Conservation (phyloP, 345 rosid species). For the Pseudoturritis turrita region DNA sequence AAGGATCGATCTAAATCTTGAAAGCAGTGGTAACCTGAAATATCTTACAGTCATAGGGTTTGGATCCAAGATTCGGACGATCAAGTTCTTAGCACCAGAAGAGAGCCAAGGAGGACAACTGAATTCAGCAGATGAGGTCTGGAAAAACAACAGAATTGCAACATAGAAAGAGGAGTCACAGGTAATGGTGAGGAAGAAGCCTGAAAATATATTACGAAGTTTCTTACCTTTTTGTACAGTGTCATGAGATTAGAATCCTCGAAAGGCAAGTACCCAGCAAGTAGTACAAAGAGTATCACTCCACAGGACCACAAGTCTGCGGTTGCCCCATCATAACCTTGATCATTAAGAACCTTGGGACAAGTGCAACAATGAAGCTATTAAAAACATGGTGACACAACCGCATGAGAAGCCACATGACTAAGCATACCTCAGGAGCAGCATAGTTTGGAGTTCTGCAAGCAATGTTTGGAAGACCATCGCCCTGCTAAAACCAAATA, state of each 20-base stretch:
- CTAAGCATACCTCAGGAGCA: conserved; percentile 80
- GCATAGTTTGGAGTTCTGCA: conserved; percentile 75
- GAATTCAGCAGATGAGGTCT: conserved; percentile 90
- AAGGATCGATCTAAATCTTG: neutral
- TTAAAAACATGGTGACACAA: neutral
- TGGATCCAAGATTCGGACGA: conserved; percentile 79
- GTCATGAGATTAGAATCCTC: conserved; percentile 77
- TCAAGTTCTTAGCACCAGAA: conserved; percentile 72
- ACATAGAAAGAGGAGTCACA: conserved; percentile 18
- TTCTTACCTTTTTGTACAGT: conserved; percentile 81
- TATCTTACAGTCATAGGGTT: conserved; percentile 80
- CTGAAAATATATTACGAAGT: conserved; percentile 16
- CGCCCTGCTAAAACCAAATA: conserved; percentile 44
- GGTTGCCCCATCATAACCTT: conserved; percentile 77
- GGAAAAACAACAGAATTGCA: conserved; percentile 16
- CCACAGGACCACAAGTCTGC: conserved; percentile 99
- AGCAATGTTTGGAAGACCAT: conserved; percentile 65
- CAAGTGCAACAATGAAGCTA: neutral
- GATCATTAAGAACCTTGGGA: conserved; percentile 76
- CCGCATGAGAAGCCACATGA: conserved; percentile 14
- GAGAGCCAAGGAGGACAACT: conserved; percentile 89
- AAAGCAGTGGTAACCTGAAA: neutral
- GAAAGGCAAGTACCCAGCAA: conserved; percentile 91
- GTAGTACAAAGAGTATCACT: conserved; percentile 90
- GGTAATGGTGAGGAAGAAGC: neutral